Percentiles rank a stretch among this genome's conserved stretches.
Evolutionary conservation across 345 rosid genomes (phyloP).

Genomic region (Gossypium rotundifolium): DNA sequence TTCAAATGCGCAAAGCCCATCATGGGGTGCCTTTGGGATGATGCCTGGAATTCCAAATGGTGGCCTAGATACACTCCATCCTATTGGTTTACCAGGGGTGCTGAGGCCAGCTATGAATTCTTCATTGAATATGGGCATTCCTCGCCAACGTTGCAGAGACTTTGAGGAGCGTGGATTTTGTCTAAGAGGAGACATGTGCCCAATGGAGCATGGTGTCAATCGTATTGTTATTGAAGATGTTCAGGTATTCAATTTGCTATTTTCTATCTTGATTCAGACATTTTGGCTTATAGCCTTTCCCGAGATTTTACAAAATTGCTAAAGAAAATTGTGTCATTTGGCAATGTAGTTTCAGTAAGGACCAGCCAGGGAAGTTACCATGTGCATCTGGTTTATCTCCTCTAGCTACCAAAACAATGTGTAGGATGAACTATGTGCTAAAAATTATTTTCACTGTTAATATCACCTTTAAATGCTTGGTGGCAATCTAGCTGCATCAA

Average conservation of each 20-base stretch:
- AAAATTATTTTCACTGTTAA: neutral
- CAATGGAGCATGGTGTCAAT: constrained; percentile 99
- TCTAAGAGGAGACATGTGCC: constrained; percentile 98
- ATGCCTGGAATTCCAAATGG: constrained; percentile 70
- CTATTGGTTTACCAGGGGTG: constrained; percentile 67
- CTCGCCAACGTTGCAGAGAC: constrained; percentile 83
- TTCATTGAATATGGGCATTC: constrained; percentile 65
- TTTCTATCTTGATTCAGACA: neutral
- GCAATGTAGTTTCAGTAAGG: neutral
- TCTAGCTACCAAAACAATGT: neutral
- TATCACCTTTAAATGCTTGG: constrained; percentile 2
- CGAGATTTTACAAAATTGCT: neutral
- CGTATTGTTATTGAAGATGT: constrained; percentile 96
- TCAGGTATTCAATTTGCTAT: constrained; percentile 48
- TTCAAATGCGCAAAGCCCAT: constrained; percentile 52
- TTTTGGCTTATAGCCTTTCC: neutral
- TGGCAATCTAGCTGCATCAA: neutral
- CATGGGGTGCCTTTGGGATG: constrained; percentile 82
- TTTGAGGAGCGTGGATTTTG: constrained; percentile 99
- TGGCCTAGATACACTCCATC: constrained; percentile 66
- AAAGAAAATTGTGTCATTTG: neutral
- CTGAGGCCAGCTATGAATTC: constrained; percentile 56
- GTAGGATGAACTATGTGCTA: neutral
- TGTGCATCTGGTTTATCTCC: neutral
- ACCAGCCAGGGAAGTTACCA: neutral